These are phyloP conservation scores for Spergularia azorica DNA, from an alignment of 179 eudicot species.

Conservation along the genomic window DNA sequence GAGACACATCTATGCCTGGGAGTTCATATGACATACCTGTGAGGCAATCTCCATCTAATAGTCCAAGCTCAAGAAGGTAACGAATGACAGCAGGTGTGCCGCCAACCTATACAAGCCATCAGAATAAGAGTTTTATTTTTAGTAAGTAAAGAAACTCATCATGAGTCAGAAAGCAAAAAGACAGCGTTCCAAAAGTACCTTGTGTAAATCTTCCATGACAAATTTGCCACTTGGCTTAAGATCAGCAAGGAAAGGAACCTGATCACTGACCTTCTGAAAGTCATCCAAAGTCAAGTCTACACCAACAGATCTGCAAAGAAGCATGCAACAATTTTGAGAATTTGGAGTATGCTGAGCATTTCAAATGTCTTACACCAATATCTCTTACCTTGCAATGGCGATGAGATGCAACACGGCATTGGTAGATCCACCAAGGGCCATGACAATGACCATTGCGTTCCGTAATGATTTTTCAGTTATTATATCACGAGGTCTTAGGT, in stretches of 20 bases:
- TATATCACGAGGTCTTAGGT: constrained; percentile 89
- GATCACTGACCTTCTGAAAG: constrained; percentile 92
- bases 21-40: constrained; percentile 76
- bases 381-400: constrained; percentile 86
- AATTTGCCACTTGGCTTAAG: constrained; percentile 99
- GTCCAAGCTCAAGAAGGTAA: constrained; percentile 76
- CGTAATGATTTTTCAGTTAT: constrained; percentile 80
- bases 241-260: constrained; percentile 94
- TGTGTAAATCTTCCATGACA: constrained; percentile 97
- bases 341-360: constrained; percentile 3
- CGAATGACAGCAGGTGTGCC: constrained; percentile 95
- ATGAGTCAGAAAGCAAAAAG: neutral
- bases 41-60: constrained; percentile 88
- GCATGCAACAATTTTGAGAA: constrained; percentile 8
- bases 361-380: neutral
- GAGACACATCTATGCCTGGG: constrained; percentile 6
- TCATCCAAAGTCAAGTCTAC: constrained; percentile 76
- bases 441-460: constrained; percentile 91
- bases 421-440: constrained; percentile 99
- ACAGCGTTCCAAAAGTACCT: constrained; percentile 46
- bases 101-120: constrained; percentile 56
- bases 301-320: constrained; percentile 75
- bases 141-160: neutral
- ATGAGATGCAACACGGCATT: constrained; percentile 95
- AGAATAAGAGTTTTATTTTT: neutral